Conservation (phyloP, 2,329 filamentous ascomycete species). For the Colletotrichum sp. region DNA sequence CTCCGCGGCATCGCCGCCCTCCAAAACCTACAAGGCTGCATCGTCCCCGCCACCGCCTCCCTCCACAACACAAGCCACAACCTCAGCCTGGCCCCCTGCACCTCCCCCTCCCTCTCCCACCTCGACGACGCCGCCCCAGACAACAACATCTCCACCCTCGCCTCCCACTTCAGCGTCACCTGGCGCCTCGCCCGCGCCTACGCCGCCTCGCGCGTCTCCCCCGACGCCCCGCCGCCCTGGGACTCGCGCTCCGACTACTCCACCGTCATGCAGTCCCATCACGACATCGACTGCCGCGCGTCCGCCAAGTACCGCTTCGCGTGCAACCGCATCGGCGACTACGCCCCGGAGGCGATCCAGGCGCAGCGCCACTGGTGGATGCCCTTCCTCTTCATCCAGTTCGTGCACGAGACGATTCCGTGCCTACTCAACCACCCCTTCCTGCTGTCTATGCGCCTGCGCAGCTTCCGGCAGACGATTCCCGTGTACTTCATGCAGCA, state of each 20-base stretch:
- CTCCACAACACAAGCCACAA: background rate
- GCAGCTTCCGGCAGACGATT: conserved; percentile 56
- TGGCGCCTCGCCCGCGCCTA: conserved; percentile 54
- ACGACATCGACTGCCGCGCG: conserved; percentile 57
- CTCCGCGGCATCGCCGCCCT: conserved; percentile 48
- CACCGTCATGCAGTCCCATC: conserved; percentile 51
- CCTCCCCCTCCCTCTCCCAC: background rate
- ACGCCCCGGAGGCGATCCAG: conserved; percentile 44
- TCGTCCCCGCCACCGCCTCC: conserved; percentile 5
- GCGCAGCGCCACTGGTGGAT: conserved; percentile 55
- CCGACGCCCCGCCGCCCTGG: conserved; percentile 44
- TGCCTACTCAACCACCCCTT: conserved; percentile 60
- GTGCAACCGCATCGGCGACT: conserved; percentile 49
- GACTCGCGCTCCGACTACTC: conserved; percentile 57
- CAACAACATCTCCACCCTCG: conserved; percentile 50
- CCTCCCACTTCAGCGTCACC: conserved; percentile 46
- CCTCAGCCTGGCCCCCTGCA: background rate
- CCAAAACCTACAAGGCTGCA: conserved; percentile 44
- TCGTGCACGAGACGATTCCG: conserved; percentile 57
- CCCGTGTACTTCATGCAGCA: conserved; percentile 61
- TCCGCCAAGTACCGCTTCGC: conserved; percentile 56
- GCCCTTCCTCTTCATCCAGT: conserved; percentile 56
- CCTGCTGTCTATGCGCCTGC: conserved; percentile 55
- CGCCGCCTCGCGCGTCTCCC: conserved; percentile 47
- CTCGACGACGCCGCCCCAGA: conserved; percentile 13